Percentiles rank a stretch among this genome's conserved stretches.
These are phyloP conservation scores for Globisporangium polare DNA, from an alignment of 352 stramenopile species.

Conservation along the genomic window DNA sequence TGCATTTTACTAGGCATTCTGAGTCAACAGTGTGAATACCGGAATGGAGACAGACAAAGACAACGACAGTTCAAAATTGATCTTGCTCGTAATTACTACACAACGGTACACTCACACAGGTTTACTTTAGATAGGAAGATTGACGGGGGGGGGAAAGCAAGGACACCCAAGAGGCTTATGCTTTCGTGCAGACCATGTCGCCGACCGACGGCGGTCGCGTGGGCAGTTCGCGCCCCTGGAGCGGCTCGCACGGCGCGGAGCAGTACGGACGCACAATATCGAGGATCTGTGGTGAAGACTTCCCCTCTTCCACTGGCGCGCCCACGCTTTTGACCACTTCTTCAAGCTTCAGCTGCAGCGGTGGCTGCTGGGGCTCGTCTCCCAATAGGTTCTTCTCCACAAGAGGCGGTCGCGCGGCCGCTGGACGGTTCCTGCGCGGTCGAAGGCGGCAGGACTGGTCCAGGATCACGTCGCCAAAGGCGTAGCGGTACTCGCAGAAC, in stretches of 20 bases:
- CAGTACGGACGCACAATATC: conserved; percentile 36
- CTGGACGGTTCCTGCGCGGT: conserved; percentile 27
- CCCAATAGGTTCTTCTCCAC: background rate
- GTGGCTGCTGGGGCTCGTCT: background rate
- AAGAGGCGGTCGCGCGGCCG: conserved; percentile 7
- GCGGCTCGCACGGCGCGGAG: conserved; percentile 28
- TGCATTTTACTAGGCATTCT: background rate
- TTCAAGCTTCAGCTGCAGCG: background rate
- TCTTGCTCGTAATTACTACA: background rate
- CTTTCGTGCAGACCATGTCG: conserved; percentile 6
- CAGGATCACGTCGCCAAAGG: conserved; percentile 75
- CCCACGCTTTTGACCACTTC: background rate
- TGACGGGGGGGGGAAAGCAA: too few species aligned
- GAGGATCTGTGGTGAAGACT: background rate
- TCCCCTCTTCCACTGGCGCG: background rate
- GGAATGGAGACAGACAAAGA: too few species aligned
- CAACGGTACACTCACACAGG: background rate
- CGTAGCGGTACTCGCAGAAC: conserved; percentile 82
- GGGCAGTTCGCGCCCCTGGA: background rate
- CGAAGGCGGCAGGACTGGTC: conserved; percentile 78
- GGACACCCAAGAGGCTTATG: background rate
- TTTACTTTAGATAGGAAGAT: conserved; percentile 1
- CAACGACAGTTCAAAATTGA: too few species aligned
- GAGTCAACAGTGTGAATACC: background rate
- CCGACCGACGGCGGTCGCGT: background rate